Conservation (phyloP, 192 early-diverging fungal genomes). For the Coemansia brasiliensis region DNA sequence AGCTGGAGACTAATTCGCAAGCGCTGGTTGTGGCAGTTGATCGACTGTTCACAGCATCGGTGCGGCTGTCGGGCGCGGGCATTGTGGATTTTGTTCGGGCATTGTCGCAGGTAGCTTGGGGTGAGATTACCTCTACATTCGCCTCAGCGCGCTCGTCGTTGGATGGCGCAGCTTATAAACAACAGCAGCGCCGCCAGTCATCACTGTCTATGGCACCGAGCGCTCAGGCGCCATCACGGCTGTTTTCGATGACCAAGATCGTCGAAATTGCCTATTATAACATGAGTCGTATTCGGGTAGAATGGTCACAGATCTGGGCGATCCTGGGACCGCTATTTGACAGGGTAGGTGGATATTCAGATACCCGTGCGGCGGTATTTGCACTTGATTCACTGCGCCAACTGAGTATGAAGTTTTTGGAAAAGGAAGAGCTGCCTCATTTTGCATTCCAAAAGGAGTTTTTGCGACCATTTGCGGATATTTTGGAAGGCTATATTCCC, state of each 20-base stretch:
- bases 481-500: conserved; percentile 75
- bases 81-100: conserved; percentile 90
- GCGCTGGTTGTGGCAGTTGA: conserved; percentile 78
- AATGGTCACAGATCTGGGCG: conserved; percentile 93
- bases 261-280: conserved; percentile 98
- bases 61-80: conserved; percentile 74
- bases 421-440: conserved; percentile 91
- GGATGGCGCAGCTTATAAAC: not conserved
- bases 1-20: conserved; percentile 68
- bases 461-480: conserved; percentile 81
- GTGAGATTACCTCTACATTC: conserved; percentile 66
- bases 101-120: conserved; percentile 81
- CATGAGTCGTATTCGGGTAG: conserved; percentile 91
- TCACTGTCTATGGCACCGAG: not conserved
- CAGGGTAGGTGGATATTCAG: conserved; percentile 81
- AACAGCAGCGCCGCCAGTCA: not conserved
- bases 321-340: conserved; percentile 84
- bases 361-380: conserved; percentile 81
- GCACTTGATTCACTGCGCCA: conserved; percentile 90
- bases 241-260: conserved; percentile 92
- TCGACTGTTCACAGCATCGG: conserved; percentile 78
- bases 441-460: conserved; percentile 96
- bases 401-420: conserved; percentile 90
- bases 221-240: conserved; percentile 60
- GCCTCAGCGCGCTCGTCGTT: not conserved